Evolutionary conservation across 2,329 filamentous ascomycete genomes (phyloP).

Genomic region (Ascochyta fabae): DNA sequence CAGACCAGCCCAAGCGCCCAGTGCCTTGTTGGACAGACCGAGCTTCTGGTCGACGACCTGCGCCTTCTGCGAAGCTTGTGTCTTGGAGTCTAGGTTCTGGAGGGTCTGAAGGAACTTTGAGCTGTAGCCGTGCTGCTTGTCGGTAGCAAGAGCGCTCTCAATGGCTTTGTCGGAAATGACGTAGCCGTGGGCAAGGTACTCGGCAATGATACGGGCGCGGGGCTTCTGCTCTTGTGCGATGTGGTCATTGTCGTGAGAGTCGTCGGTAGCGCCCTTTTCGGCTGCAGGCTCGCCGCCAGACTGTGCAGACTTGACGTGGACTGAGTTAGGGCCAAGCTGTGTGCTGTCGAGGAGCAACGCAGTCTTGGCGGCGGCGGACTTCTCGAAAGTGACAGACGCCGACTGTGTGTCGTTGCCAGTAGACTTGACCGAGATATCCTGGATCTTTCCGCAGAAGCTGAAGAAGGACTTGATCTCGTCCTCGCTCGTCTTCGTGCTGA

Average conservation of each 20-base stretch:
- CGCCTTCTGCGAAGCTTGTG: slow-evolving; percentile 86
- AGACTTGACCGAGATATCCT: slow-evolving; percentile 75
- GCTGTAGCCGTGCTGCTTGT: slow-evolving; percentile 87
- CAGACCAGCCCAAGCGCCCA: slow-evolving; percentile 70
- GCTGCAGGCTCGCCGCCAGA: slow-evolving; percentile 69
- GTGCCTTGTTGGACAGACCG: slow-evolving; percentile 77
- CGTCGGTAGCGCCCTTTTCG: slow-evolving; percentile 62
- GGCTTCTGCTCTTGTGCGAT: slow-evolving; percentile 97
- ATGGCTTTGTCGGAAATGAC: slow-evolving; percentile 78
- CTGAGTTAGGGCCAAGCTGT: slow-evolving; percentile 77
- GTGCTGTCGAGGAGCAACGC: slow-evolving; percentile 97
- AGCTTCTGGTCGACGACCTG: slow-evolving; percentile 85
- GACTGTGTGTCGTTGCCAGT: slow-evolving; percentile 71
- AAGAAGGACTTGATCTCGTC: slow-evolving; percentile 97
- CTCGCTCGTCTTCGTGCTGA: slow-evolving; percentile 80
- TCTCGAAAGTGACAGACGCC: slow-evolving; percentile 95
- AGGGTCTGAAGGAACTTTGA: slow-evolving; percentile 79
- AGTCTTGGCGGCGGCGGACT: slow-evolving; percentile 94
- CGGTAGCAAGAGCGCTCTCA: slow-evolving; percentile 82
- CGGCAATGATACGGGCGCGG: slow-evolving; percentile 87
- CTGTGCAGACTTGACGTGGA: slow-evolving; percentile 78
- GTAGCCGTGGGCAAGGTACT: slow-evolving; percentile 97
- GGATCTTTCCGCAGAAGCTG: slow-evolving; percentile 95
- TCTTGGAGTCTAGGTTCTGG: slow-evolving; percentile 79
- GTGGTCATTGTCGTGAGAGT: slow-evolving; percentile 65